A percentile compares a stretch with the other conserved stretches of the same genome.
Evolutionary conservation across 2,329 filamentous ascomycete species (phyloP).

Genomic region (Aspergillus viridinutans): DNA sequence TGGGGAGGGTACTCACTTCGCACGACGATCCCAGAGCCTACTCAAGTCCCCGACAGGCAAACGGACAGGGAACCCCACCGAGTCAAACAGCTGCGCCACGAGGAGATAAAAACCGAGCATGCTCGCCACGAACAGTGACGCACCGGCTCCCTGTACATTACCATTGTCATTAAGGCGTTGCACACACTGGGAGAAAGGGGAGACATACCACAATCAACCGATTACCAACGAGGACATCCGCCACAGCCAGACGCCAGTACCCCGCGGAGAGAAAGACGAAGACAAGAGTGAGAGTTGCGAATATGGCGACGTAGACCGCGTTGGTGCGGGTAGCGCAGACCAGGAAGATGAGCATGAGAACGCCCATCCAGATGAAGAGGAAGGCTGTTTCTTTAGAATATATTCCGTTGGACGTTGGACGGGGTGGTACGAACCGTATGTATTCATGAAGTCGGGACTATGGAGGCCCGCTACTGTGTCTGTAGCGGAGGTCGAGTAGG

Average conservation of each 20-base stretch:
- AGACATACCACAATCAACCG: conserved; percentile 23
- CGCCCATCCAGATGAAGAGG: conserved; percentile 61
- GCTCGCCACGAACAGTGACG: conserved; percentile 46
- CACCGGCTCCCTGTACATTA: conserved; percentile 42
- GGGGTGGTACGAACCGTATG: conserved; percentile 14
- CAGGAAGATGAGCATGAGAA: conserved; percentile 64
- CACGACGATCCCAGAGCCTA: conserved; percentile 8
- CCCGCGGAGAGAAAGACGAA: conserved; percentile 59
- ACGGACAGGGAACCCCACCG: conserved; percentile 50
- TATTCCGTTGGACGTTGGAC: background rate
- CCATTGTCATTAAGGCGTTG: no score
- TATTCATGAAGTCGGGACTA: conserved; percentile 20
- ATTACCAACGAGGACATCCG: conserved; percentile 24
- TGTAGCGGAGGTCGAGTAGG: conserved; percentile 22
- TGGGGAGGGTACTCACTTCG: background rate
- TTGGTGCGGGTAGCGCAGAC: conserved; percentile 70
- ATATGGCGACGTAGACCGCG: conserved; percentile 65
- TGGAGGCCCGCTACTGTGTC: conserved; percentile 22
- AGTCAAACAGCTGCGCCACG: conserved; percentile 50
- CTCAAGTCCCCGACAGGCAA: conserved; percentile 41
- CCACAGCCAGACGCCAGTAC: conserved; percentile 54
- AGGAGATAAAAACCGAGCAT: conserved; percentile 53
- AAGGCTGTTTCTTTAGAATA: conserved; percentile 37
- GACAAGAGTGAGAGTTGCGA: conserved; percentile 56
- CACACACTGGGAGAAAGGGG: no score